Percentiles rank a stretch among this genome's conserved stretches.
phyloP scores from a whole-genome alignment of 441 rosid genomes.

The Arabidopsis hybrid region DNA sequence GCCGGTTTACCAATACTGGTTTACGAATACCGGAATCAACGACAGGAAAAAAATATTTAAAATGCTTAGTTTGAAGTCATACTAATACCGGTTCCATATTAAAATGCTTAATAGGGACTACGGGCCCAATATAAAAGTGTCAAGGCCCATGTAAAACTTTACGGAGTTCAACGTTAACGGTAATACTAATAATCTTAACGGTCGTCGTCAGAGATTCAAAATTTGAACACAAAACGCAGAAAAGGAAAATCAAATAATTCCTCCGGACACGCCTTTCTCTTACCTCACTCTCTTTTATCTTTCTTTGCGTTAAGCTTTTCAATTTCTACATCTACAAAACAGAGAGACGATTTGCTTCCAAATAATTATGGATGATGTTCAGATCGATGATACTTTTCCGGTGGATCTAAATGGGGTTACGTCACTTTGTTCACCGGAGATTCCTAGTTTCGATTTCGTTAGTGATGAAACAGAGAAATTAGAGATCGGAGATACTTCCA shows the following conservation, averaged over 20 bases:
- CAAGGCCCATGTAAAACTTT: conserved; percentile 7
- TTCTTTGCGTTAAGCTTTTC: not conserved
- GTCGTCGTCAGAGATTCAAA: conserved; percentile 42
- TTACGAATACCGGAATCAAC: too few relatives aligned
- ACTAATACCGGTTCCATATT: too few relatives aligned
- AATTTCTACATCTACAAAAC: not conserved
- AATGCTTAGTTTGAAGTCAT: too few relatives aligned
- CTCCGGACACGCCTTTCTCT: conserved; percentile 3
- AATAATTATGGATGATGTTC: conserved; percentile 52
- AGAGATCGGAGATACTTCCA: conserved; percentile 47
- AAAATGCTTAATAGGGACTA: not conserved
- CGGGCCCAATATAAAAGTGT: conserved; percentile 14
- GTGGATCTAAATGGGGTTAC: conserved; percentile 33
- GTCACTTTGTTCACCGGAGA: conserved; percentile 33
- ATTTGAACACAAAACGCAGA: conserved; percentile 26
- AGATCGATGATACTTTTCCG: conserved; percentile 31
- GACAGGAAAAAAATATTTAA: too few relatives aligned
- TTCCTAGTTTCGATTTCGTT: conserved; percentile 47
- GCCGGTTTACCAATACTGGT: too few relatives aligned
- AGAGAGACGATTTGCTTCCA: not conserved
- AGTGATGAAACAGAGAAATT: conserved; percentile 41
- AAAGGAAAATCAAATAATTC: conserved; percentile 38
- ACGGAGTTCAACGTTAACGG: not conserved
- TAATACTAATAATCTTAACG: conserved; percentile 20
- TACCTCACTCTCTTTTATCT: not conserved